Percentiles rank a stretch among this genome's conserved stretches.
phyloP scores from a whole-genome alignment of 257 asterid genomes.

The Dorcoceras hygrometricum region DNA sequence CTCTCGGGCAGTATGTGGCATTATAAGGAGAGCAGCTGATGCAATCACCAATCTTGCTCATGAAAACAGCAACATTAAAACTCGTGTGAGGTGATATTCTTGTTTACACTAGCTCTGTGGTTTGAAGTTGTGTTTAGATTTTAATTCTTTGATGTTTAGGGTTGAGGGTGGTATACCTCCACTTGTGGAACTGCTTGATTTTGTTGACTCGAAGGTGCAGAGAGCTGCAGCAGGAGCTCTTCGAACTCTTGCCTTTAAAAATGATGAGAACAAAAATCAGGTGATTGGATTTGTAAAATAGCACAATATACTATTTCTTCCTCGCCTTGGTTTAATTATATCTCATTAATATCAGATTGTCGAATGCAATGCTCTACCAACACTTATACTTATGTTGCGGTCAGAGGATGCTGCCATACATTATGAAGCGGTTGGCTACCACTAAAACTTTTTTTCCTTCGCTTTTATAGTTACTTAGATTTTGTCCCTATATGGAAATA shows the following conservation, averaged over 20 bases:
- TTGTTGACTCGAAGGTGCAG: conserved; percentile 92
- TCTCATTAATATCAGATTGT: conserved; percentile 65
- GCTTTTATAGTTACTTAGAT: conserved; percentile 10
- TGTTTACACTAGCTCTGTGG: conserved; percentile 5
- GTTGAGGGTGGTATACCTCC: conserved; percentile 98
- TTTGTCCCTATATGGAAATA: conserved; percentile 4
- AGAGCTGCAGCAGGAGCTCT: conserved; percentile 99
- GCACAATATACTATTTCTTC: conserved; percentile 5
- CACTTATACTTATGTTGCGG: conserved; percentile 88
- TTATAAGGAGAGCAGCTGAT: conserved; percentile 92
- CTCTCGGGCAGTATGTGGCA: conserved; percentile 82
- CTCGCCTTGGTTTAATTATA: conserved; percentile 12
- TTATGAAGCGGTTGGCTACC: conserved; percentile 84
- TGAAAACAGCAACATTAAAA: conserved; percentile 90
- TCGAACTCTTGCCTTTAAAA: conserved; percentile 94
- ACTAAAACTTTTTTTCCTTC: conserved; percentile 16
- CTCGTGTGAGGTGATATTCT: conserved; percentile 74
- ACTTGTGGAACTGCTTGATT: conserved; percentile 92
- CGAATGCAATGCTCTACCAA: conserved; percentile 94
- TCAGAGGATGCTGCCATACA: conserved; percentile 96
- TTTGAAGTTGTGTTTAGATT: neutral
- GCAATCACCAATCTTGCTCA: conserved; percentile 98
- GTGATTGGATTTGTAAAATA: conserved; percentile 30
- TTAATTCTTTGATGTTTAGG: conserved; percentile 36
- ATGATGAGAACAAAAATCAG: conserved; percentile 96